phyloP scores from a whole-genome alignment of 441 rosid species.

The Eutrema salsugineum region DNA sequence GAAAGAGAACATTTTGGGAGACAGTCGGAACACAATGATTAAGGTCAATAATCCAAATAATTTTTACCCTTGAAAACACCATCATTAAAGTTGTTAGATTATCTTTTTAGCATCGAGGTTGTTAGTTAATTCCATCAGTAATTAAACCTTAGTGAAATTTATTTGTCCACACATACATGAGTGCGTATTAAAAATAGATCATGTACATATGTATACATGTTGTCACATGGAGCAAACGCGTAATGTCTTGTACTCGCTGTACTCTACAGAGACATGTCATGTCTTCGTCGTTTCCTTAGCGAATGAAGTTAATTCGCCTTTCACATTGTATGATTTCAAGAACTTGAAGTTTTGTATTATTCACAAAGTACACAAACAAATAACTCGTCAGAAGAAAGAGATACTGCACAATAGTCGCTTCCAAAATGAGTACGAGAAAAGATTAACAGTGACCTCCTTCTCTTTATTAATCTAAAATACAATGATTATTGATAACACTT shows the following conservation, averaged over 20 bases:
- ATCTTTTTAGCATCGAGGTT: constrained; percentile 29
- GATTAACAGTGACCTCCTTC: not conserved
- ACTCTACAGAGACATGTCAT: constrained; percentile 22
- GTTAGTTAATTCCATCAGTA: constrained; percentile 30
- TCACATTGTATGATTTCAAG: constrained; percentile 27
- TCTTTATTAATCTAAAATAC: not conserved
- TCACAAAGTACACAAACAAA: not conserved
- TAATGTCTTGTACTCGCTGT: constrained; percentile 14
- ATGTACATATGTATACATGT: not conserved
- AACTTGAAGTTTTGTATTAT: not conserved
- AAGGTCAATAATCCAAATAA: constrained; percentile 28
- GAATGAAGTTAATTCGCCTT: constrained; percentile 8
- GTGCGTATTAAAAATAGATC: constrained; percentile 17
- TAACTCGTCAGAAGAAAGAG: constrained; percentile 6
- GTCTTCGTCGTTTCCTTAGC: constrained; percentile 17
- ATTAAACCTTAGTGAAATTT: not conserved
- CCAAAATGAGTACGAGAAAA: not conserved
- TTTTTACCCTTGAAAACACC: constrained; percentile 26
- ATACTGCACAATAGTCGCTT: not conserved
- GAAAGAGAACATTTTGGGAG: not conserved
- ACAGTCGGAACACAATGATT: constrained; percentile 32
- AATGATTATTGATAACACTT: not conserved
- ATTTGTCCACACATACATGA: constrained; percentile 9
- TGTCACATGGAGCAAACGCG: constrained; percentile 32
- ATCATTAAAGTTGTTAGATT: constrained; percentile 31